These are phyloP conservation scores for Arbutus unedo DNA, from an alignment of 148 eudicot species.

Conservation along the genomic window DNA sequence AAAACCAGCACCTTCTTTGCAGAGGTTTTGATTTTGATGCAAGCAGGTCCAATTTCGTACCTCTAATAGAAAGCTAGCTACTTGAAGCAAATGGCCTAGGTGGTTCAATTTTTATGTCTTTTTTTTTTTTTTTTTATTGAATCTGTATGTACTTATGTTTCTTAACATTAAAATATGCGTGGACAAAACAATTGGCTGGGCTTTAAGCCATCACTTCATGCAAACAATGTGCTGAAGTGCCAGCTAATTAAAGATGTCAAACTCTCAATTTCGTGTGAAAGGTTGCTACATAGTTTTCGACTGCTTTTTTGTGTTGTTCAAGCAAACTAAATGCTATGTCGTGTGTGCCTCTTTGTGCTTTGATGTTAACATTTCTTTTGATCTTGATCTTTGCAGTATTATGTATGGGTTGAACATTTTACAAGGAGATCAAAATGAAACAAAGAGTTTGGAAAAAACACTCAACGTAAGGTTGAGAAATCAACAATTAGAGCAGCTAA, in stretches of 20 bases:
- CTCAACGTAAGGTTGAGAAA: slow-evolving; percentile 52
- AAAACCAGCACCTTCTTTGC: too few relatives aligned
- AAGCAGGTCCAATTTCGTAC: too few relatives aligned
- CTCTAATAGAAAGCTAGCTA: too few relatives aligned
- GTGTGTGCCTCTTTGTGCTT: background rate
- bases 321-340: background rate
- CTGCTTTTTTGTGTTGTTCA: background rate
- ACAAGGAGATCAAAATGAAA: slow-evolving; percentile 73
- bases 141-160: background rate
- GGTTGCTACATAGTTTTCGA: slow-evolving; percentile 31
- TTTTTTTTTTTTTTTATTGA: too few relatives aligned
- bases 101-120: too few relatives aligned
- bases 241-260: slow-evolving; percentile 52
- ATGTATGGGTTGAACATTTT: slow-evolving; percentile 62
- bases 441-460: slow-evolving; percentile 73
- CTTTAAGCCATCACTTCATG: slow-evolving; percentile 85
- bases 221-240: slow-evolving; percentile 41
- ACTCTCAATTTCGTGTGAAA: slow-evolving; percentile 61
- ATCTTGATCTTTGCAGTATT: slow-evolving; percentile 51
- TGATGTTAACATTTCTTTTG: background rate
- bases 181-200: slow-evolving; percentile 92
- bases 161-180: slow-evolving; percentile 42
- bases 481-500: too few relatives aligned
- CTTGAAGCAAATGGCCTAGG: too few relatives aligned
- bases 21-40: too few relatives aligned